A percentile compares a stretch with the other conserved stretches of the same genome.
phyloP scores from a whole-genome alignment of 163 green algal genomes.

The Prototheca cutis region DNA sequence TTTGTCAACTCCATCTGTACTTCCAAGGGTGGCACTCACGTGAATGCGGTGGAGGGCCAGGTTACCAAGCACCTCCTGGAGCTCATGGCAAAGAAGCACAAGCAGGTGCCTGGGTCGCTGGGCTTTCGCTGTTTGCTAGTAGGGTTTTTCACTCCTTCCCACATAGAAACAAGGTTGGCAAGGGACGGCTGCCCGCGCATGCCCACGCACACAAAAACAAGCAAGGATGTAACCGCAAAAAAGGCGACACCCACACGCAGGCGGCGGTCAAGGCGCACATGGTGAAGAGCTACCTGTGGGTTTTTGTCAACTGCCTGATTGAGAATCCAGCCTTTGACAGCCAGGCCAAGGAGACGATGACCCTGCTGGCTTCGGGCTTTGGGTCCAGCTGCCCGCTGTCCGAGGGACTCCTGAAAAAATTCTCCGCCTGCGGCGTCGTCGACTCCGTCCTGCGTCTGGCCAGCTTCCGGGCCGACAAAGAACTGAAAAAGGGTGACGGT shows the following conservation, averaged over 20 bases:
- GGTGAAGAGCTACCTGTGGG: conserved; percentile 96
- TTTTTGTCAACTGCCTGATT: conserved; percentile 96
- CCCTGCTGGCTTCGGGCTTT: conserved; percentile 76
- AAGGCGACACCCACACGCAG: no score
- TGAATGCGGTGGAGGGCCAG: conserved; percentile 86
- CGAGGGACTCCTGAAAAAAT: conserved; percentile 83
- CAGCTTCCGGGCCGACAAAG: conserved; percentile 87
- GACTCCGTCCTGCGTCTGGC: conserved; percentile 85
- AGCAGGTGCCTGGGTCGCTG: no score
- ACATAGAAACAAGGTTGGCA: no score
- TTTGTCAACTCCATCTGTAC: conserved; percentile 99
- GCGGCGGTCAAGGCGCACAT: conserved; percentile 88
- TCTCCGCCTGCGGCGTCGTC: conserved; percentile 73
- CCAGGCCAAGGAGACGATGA: conserved; percentile 96
- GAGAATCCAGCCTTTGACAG: conserved; percentile 99
- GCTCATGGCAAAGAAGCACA: conserved; percentile 90
- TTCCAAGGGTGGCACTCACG: conserved; percentile 93
- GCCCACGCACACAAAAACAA: no score
- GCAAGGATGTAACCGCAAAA: no score
- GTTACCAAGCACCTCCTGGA: conserved; percentile 64
- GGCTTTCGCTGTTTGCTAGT: no score
- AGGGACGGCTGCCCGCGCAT: no score
- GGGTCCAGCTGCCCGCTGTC: conserved; percentile 87
- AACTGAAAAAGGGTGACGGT: conserved; percentile 97
- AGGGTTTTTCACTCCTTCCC: no score